A percentile compares a stretch with the other conserved stretches of the same genome.
Evolutionary conservation across 2,329 filamentous ascomycete genomes (phyloP).

Genomic region (Aspergillus felis): DNA sequence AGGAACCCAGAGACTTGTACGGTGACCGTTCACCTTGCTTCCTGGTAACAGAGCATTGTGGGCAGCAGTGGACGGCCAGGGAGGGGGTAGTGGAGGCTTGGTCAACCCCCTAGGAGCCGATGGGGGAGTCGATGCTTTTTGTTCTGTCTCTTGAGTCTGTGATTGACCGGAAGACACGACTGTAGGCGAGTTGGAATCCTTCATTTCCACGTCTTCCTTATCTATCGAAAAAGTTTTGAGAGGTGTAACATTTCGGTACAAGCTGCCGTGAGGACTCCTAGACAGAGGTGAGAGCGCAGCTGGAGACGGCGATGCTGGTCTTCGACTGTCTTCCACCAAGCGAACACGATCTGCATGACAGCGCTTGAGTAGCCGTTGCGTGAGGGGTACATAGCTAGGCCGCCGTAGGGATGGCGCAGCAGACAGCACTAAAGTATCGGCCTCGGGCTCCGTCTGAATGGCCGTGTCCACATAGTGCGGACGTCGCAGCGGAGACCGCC

Average conservation of each 20-base stretch:
- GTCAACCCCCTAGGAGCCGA: constrained; percentile 10
- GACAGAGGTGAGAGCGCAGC: constrained; percentile 10
- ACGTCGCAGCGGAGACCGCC: constrained; percentile 22
- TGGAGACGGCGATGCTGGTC: constrained; percentile 14
- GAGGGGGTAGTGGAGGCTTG: constrained; percentile 23
- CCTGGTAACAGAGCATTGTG: constrained; percentile 32
- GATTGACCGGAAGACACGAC: constrained; percentile 14
- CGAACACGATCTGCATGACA: constrained; percentile 39
- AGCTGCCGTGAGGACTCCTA: constrained; percentile 8
- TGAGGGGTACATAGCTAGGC: constrained; percentile 37
- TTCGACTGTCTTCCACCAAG: constrained; percentile 27
- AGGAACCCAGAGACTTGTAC: constrained; percentile 25
- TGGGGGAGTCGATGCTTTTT: neutral
- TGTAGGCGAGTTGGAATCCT: constrained; percentile 33
- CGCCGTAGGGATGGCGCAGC: constrained; percentile 19
- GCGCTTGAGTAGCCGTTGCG: constrained; percentile 40
- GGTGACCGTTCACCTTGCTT: constrained; percentile 13
- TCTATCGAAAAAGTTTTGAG: constrained; percentile 8
- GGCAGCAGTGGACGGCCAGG: constrained; percentile 37
- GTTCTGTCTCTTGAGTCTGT: constrained; percentile 8
- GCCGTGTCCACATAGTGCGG: constrained; percentile 39
- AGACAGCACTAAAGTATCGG: constrained; percentile 24
- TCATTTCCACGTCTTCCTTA: constrained; percentile 45
- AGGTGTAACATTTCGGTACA: constrained; percentile 7
- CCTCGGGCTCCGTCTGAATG: constrained; percentile 44